phyloP scores from a whole-genome alignment of 495 filamentous ascomycete species.

The Aspergillus egyptiacus region DNA sequence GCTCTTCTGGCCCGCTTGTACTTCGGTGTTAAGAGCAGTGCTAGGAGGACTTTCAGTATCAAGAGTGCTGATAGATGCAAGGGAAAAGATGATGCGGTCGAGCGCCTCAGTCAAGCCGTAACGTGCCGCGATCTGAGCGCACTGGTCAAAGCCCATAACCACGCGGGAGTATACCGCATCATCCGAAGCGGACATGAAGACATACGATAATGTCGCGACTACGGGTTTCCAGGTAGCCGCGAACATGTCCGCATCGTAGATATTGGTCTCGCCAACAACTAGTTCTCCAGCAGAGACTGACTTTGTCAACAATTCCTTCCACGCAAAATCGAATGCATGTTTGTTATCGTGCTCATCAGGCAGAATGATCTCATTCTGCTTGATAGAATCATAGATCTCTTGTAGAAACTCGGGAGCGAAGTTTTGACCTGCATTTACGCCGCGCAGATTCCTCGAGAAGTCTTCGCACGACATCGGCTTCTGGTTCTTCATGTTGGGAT shows the following conservation, averaged over 20 bases:
- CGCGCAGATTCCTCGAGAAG: slow-evolving; percentile 83
- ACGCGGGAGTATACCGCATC: slow-evolving; percentile 94
- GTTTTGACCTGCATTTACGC: slow-evolving; percentile 78
- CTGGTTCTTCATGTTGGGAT: slow-evolving; percentile 75
- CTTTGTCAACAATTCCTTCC: slow-evolving; percentile 89
- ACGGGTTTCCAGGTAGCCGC: slow-evolving; percentile 92
- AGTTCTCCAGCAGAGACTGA: slow-evolving; percentile 68
- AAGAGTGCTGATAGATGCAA: slow-evolving; percentile 85
- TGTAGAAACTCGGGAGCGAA: slow-evolving; percentile 83
- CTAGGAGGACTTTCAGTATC: slow-evolving; percentile 67
- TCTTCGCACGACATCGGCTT: slow-evolving; percentile 75
- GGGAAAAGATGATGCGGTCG: slow-evolving; percentile 83
- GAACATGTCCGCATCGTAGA: slow-evolving; percentile 97
- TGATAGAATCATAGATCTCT: slow-evolving; percentile 86
- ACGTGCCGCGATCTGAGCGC: slow-evolving; percentile 84
- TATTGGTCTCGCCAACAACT: slow-evolving; percentile 80
- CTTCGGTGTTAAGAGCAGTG: slow-evolving; percentile 89
- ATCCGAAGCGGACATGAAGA: slow-evolving; percentile 98
- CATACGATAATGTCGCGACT: slow-evolving; percentile 90
- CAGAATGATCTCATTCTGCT: slow-evolving; percentile 87
- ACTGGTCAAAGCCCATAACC: slow-evolving; percentile 92
- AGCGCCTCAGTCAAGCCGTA: slow-evolving; percentile 79
- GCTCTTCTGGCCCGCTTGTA: slow-evolving; percentile 83
- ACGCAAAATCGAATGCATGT: slow-evolving; percentile 93
- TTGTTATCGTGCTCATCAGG: slow-evolving; percentile 96